Percentiles rank a stretch among this genome's conserved stretches.
These are phyloP conservation scores for Ammopiptanthus mongolicus DNA, from an alignment of 306 rosid genomes.

Conservation along the genomic window DNA sequence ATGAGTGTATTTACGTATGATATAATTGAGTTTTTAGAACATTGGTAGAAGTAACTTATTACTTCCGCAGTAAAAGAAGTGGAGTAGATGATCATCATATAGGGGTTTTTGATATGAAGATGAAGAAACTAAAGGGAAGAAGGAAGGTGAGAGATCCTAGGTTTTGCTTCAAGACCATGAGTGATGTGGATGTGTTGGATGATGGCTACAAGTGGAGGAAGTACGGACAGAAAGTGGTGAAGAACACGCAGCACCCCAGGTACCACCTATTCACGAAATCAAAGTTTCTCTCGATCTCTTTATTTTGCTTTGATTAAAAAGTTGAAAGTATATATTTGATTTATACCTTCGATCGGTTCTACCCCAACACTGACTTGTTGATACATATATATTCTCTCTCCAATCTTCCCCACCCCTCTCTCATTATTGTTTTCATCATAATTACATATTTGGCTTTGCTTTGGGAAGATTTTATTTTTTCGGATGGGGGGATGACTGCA, in stretches of 20 bases:
- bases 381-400: constrained; percentile 23
- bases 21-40: constrained; percentile 38
- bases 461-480: constrained; percentile 15
- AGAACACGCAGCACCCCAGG: constrained; percentile 99
- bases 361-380: constrained; percentile 17
- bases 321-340: constrained; percentile 11
- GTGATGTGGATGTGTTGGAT: constrained; percentile 94
- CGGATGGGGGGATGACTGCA: constrained; percentile 21
- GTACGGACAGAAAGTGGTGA: constrained; percentile 98
- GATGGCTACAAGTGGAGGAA: constrained; percentile 99
- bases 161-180: constrained; percentile 97
- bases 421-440: constrained; percentile 37
- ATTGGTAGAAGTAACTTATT: constrained; percentile 58
- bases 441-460: constrained; percentile 28
- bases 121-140: constrained; percentile 89
- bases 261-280: background rate
- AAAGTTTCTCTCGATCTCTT: background rate
- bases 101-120: constrained; percentile 66
- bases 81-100: constrained; percentile 38
- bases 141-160: constrained; percentile 97
- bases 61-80: constrained; percentile 44
- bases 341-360: constrained; percentile 14
- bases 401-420: constrained; percentile 15
- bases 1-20: background rate
- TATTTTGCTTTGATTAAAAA: constrained; percentile 22